Evolutionary conservation across 257 asterid species (phyloP).

Genomic region (Capsicum baccatum): DNA sequence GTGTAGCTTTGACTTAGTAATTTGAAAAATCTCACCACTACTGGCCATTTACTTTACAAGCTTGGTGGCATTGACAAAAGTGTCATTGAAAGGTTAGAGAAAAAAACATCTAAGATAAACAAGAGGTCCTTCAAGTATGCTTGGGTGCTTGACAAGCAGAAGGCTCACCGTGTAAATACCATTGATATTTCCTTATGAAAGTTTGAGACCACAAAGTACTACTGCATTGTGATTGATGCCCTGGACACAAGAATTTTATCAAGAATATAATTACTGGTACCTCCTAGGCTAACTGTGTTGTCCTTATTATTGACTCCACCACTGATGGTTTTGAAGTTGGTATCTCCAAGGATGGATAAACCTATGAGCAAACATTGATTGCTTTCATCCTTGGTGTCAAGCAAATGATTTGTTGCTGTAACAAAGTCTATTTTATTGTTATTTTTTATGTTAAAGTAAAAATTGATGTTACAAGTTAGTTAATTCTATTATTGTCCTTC

Average conservation of each 20-base stretch:
- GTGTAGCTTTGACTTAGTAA: no score
- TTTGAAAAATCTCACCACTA: conserved; percentile 66
- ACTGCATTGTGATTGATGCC: conserved; percentile 92
- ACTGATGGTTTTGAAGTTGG: conserved; percentile 93
- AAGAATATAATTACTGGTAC: conserved; percentile 92
- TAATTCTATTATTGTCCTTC: background rate
- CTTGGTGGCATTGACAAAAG: conserved; percentile 74
- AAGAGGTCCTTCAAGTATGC: conserved; percentile 90
- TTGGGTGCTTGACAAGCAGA: conserved; percentile 88
- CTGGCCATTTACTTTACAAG: conserved; percentile 74
- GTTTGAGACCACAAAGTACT: conserved; percentile 87
- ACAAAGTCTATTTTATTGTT: conserved; percentile 54
- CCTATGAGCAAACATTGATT: conserved; percentile 82
- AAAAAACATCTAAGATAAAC: conserved; percentile 77
- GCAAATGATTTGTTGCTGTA: conserved; percentile 87
- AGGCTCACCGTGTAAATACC: conserved; percentile 91
- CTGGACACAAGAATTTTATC: conserved; percentile 86
- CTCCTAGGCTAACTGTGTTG: conserved; percentile 89
- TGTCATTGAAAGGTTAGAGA: conserved; percentile 68
- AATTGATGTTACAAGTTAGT: background rate
- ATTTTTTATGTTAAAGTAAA: background rate
- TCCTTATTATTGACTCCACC: conserved; percentile 79
- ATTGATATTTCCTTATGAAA: conserved; percentile 89
- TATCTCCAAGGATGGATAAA: conserved; percentile 85
- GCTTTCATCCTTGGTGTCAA: conserved; percentile 85